These are phyloP conservation scores for Zygnema cylindricum DNA, from an alignment of 139 green algal species.

Conservation along the genomic window DNA sequence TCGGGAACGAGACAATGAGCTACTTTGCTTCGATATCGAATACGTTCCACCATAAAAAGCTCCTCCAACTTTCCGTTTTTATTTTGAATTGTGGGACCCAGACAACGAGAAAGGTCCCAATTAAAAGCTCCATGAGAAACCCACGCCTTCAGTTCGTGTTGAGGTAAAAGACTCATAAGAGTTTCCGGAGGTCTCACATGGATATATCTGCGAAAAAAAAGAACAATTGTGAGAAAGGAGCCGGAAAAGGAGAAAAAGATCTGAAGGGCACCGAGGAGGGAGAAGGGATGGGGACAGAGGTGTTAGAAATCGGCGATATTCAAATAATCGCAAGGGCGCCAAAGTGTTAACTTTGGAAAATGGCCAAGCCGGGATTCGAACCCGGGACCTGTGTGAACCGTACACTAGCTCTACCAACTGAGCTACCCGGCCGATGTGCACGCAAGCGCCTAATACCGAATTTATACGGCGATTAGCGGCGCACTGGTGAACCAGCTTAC, in stretches of 20 bases:
- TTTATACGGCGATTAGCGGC: too few relatives aligned
- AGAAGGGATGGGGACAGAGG: neutral
- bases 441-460: too few relatives aligned
- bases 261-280: neutral
- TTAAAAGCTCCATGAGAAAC: neutral
- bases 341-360: too few relatives aligned
- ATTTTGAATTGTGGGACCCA: neutral
- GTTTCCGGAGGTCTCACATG: constrained; percentile 10
- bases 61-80: neutral
- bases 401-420: too few relatives aligned
- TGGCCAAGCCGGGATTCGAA: too few relatives aligned
- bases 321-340: too few relatives aligned
- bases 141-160: neutral
- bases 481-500: too few relatives aligned
- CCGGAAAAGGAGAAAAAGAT: neutral
- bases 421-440: too few relatives aligned
- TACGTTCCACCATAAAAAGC: neutral
- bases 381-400: too few relatives aligned
- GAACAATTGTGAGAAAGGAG: neutral
- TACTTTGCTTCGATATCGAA: neutral
- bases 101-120: neutral
- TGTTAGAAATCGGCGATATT: too few relatives aligned
- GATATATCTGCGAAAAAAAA: neutral
- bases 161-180: neutral
- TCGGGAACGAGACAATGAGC: neutral